phyloP scores from a whole-genome alignment of 306 rosid genomes.

The Malus sylvestris region DNA sequence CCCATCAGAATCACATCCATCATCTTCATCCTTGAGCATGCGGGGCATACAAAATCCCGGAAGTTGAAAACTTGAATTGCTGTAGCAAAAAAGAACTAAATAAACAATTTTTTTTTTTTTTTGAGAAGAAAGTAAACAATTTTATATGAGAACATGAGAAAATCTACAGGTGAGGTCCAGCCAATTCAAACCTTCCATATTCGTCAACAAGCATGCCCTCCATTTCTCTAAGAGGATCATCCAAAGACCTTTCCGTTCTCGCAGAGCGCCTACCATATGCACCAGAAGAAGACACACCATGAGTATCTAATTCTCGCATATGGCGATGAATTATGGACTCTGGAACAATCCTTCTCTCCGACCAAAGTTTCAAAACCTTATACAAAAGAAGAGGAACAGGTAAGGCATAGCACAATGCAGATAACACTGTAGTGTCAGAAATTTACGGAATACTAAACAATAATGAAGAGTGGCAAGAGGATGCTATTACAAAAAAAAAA shows the following conservation, averaged over 20 bases:
- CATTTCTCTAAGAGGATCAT: conserved; percentile 95
- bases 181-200: conserved; percentile 88
- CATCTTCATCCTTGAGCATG: conserved; percentile 78
- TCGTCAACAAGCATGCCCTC: conserved; percentile 99
- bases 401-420: not conserved
- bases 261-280: conserved; percentile 58
- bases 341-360: conserved; percentile 70
- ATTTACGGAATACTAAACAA: conserved; percentile 5
- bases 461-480: not conserved
- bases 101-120: not conserved
- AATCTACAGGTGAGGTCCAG: not conserved
- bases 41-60: conserved; percentile 94
- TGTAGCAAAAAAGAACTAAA: conserved; percentile 29
- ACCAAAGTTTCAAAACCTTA: conserved; percentile 88
- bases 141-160: not conserved
- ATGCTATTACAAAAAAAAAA: not conserved
- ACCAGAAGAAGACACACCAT: conserved; percentile 47
- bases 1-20: conserved; percentile 90
- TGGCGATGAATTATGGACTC: conserved; percentile 69
- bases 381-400: conserved; percentile 14
- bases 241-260: conserved; percentile 83
- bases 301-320: conserved; percentile 68
- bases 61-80: conserved; percentile 91
- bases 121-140: not conserved
- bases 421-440: not conserved